Evolutionary conservation across 257 asterid genomes (phyloP), one percentile per base, ranked within the genome.

Genomic region (Petunia secreta): DNA sequence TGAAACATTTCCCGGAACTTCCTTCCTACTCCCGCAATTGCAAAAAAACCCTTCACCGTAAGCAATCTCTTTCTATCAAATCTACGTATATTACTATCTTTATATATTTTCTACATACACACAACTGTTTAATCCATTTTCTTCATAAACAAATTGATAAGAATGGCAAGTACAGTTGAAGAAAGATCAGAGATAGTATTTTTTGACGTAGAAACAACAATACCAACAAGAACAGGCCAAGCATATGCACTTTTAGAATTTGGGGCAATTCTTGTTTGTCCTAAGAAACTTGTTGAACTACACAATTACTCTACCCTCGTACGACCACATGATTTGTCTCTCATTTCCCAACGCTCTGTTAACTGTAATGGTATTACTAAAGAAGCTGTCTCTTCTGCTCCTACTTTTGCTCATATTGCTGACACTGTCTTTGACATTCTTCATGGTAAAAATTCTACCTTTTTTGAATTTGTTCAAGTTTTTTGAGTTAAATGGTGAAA

Each of bases 191-290:
- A 94, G 85, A 94, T 94, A 60, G 99, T 90, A 1, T 96, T 96
- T 89, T 94, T 94, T 87, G 99, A 96, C 63, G 86, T 96, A 80
- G 99, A 96, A 85, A 96, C 99, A 75, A 94, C 94, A 46, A 89
- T 92, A 5, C 99, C 99, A 40, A 86, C 89, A 46, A 90, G 98
- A 39, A 46, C 85, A 1, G 97, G 99, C 0, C 97, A 90, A 85
- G 90, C 95, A 1, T 88, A 63, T 58, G 92, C 94, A 7, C 85
- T 96, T 10, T 48, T 96, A 85, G 99, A 96, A 88, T 96, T 96
- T 78, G 99, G 99, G 75, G 91, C 93, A 66, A 92, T 96, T 76
- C 83, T 92, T 77, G 95, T 96, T 8, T 96, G 99, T 80, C 98
- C 99, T 0, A 94, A 84, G 87, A 96, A 91, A 89, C 92, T 96